Conservation (phyloP, 805 yeast genomes). For the Spathaspora sp. region DNA sequence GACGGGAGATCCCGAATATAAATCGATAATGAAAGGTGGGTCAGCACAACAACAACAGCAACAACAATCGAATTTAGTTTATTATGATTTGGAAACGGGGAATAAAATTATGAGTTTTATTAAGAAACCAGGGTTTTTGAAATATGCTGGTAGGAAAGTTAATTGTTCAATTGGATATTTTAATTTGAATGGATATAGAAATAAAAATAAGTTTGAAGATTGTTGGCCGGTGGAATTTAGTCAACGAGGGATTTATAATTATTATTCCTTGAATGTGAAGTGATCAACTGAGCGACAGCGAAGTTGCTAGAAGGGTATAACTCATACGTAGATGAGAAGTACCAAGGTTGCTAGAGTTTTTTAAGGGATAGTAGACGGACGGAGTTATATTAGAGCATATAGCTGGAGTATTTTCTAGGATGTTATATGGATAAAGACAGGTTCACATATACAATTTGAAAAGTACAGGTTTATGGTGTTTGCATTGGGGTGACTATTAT, state of each 20-base stretch:
- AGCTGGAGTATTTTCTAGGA: too few species aligned
- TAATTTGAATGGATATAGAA: constrained; percentile 24
- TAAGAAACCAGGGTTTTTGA: constrained; percentile 46
- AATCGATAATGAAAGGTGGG: constrained; percentile 18
- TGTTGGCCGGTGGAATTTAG: constrained; percentile 51
- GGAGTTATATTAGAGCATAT: too few species aligned
- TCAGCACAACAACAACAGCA: constrained; percentile 5
- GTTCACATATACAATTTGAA: too few species aligned
- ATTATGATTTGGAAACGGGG: constrained; percentile 64
- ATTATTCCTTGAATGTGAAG: constrained; percentile 51
- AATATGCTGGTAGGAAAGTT: constrained; percentile 51
- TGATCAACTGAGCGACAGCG: constrained; percentile 3
- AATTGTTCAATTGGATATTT: constrained; percentile 53
- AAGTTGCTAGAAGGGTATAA: too few species aligned
- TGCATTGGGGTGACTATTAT: too few species aligned
- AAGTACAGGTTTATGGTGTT: too few species aligned
- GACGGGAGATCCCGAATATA: constrained; percentile 27
- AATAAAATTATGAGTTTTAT: constrained; percentile 48
- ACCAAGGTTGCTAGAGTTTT: too few species aligned
- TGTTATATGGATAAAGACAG: too few species aligned
- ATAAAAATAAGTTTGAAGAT: constrained; percentile 3
- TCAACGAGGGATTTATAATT: constrained; percentile 54
- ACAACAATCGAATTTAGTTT: constrained; percentile 39
- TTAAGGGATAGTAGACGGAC: too few species aligned
- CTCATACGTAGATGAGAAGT: too few species aligned